These are phyloP conservation scores for Trichoderma polysporum DNA, from an alignment of 2,329 filamentous ascomycete species.

Conservation along the genomic window DNA sequence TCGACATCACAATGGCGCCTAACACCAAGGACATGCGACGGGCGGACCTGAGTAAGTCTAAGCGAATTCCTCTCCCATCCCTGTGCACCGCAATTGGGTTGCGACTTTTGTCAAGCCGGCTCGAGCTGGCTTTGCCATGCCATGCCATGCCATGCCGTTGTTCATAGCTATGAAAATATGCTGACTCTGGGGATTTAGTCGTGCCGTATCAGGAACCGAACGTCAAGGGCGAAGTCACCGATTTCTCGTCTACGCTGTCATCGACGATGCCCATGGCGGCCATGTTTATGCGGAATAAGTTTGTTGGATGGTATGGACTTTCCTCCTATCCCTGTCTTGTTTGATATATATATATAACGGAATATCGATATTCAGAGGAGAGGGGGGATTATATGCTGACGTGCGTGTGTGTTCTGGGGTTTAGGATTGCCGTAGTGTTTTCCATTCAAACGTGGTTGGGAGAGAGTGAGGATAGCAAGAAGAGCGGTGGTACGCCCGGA, in stretches of 20 bases:
- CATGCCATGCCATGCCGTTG: not conserved
- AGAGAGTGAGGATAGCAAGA: slow-evolving; percentile 67
- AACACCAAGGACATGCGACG: slow-evolving; percentile 45
- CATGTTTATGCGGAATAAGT: slow-evolving; percentile 91
- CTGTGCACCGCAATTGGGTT: not conserved
- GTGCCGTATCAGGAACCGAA: slow-evolving; percentile 83
- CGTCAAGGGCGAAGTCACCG: slow-evolving; percentile 60
- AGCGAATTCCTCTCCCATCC: not conserved
- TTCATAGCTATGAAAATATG: not conserved
- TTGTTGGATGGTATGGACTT: slow-evolving; percentile 58
- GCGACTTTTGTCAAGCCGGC: too few species aligned
- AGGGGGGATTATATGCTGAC: not conserved
- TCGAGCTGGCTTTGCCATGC: too few species aligned
- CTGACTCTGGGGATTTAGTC: slow-evolving; percentile 52
- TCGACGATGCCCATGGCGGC: slow-evolving; percentile 94
- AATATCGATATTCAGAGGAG: not conserved
- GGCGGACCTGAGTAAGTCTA: slow-evolving; percentile 44
- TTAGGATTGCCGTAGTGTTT: slow-evolving; percentile 60
- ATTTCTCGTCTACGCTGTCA: slow-evolving; percentile 68
- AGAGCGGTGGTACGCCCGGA: slow-evolving; percentile 64
- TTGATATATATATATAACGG: not conserved
- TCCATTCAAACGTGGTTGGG: slow-evolving; percentile 75
- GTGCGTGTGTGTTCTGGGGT: not conserved
- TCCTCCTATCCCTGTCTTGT: too few species aligned
- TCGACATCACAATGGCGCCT: slow-evolving; percentile 38